Evolutionary conservation across 1,284 basidiomycete genomes (phyloP), one percentile per base, ranked within the genome.

Genomic region (Cryptococcus sp.): DNA sequence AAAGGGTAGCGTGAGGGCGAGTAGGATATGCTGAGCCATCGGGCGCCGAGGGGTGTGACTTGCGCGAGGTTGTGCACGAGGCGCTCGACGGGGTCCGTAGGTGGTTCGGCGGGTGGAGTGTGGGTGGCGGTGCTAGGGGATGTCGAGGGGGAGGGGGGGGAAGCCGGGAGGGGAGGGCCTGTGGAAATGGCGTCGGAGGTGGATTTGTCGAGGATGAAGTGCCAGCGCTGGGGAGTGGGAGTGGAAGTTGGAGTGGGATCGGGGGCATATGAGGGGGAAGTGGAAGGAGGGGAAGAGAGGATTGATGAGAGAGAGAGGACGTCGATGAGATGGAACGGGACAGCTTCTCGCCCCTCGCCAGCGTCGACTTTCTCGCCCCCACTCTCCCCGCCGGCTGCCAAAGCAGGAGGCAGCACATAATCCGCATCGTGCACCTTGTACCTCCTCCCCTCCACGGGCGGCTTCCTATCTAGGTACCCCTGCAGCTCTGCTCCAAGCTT

Each of bases 131-230:
- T n/a, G n/a, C n/a, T 5, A 33, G 28, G 9, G 28, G 28, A 33
- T 5, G 9, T 28, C 20, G 20, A 20, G 44, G 35, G 9, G 4
- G n/a, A 33, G 36, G 16, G 36, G 3, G 33, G 15, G 12, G 44
- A 24, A 13, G 40, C 42, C 1, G 42, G 33, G 8, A 53, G 35
- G 8, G n/a, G 21, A 4, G 62, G 63, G 1, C 67, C 65, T 47
- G 73, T 75, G 5, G 74, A 72, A 9, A 76, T 75, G 3, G 74
- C 74, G 51, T 76, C 74, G 1, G 69, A 69, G 0, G 74, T 75
- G 0, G 72, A 74, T 53, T 76, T 76, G 56, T 76, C 74, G 28
- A 75, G 37, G 0, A 75, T 8, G 8, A 75, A 23, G 48, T 73
- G 66, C 64, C 67, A 75, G 16, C 62, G 60, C 11, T 40, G 28